Base-by-base conservation (phyloP, 108 stramenopile genomes). In the Nitzschia putrida region DNA sequence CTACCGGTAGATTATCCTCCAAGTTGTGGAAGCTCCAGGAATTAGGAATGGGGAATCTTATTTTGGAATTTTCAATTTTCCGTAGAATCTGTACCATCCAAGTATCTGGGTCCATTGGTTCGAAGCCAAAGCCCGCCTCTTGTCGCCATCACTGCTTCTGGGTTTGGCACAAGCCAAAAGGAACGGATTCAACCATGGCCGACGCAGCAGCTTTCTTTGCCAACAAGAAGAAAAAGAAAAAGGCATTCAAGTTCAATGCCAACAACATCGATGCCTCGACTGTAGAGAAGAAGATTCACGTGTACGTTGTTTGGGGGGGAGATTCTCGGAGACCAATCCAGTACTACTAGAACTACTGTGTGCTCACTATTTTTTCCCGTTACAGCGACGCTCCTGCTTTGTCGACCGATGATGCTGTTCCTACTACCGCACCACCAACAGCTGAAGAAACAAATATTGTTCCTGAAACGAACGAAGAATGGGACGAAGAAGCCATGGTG, bases 191-290 rank as follows among this genome's bases (percentile, higher is more conserved):
- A 18, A 88, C 66, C 72, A 93, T 93, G 90, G 60, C 90, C 57
- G 88, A 91, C 51, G 76, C 88, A 60, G 89, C 86, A 43, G 89
- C 88, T 57, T 95, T 95, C 80, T 92, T 92, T 69, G 89, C 91
- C 11, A 94, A 89, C 73, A 90, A 91, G 70, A 90, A 87, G 54
- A 83, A 80, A 60, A 88, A 83, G 67, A 93, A 91, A 80, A 85
- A 85, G 73, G 85, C 84, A 61, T 91, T 91, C 76, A 74, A 87
- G 66, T 95, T 95, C 80, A 95, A 95, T 66, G 94, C 94, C 53
- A 95, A 95, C 78, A 81, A 83, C 52, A 88, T 92, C 67, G 92
- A 95, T 76, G 85, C 81, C 6, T 64, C 85, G 12, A 67, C 85
- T n/a, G 85, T 93, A 38, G 69, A 77, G 0, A 64, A 73, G 25